phyloP scores from a whole-genome alignment of 176 grass and related monocot species.

The Eremochloa ophiuroides region DNA sequence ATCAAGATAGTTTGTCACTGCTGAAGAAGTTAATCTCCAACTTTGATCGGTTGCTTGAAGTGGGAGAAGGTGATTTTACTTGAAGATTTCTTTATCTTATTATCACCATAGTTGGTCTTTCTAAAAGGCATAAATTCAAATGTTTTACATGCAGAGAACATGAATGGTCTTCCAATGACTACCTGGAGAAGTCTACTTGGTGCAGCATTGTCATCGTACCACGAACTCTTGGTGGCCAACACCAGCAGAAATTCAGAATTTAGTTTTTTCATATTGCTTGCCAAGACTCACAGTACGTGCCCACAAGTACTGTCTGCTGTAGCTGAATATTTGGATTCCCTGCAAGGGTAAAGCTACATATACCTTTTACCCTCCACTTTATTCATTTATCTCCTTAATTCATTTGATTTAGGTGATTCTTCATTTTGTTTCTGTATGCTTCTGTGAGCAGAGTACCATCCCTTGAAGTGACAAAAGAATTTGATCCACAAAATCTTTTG shows the following conservation, averaged over 20 bases:
- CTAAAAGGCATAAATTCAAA: neutral
- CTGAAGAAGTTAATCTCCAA: conserved; percentile 68
- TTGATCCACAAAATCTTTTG: conserved; percentile 47
- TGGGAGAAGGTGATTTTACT: conserved; percentile 56
- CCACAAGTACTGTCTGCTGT: conserved; percentile 69
- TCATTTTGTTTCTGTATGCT: conserved; percentile 20
- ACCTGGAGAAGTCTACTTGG: conserved; percentile 82
- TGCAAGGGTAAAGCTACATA: conserved; percentile 44
- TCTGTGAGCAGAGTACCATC: conserved; percentile 28
- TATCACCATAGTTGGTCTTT: conserved; percentile 11
- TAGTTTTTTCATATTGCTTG: conserved; percentile 58
- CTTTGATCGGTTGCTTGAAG: conserved; percentile 48
- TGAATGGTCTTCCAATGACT: conserved; percentile 56
- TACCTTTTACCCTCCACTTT: neutral
- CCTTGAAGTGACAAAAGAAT: conserved; percentile 31
- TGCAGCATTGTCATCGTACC: conserved; percentile 64
- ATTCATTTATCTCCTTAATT: neutral
- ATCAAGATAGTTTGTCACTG: conserved; percentile 36
- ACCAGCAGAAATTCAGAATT: conserved; percentile 41
- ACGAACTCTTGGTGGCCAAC: conserved; percentile 38
- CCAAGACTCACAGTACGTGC: conserved; percentile 69
- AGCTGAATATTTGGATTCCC: conserved; percentile 68
- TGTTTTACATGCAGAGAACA: conserved; percentile 29
- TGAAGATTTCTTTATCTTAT: conserved; percentile 7
- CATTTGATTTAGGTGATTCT: neutral